Conservation (phyloP, 345 rosid species). For the Eucalyptus tenuipes region DNA sequence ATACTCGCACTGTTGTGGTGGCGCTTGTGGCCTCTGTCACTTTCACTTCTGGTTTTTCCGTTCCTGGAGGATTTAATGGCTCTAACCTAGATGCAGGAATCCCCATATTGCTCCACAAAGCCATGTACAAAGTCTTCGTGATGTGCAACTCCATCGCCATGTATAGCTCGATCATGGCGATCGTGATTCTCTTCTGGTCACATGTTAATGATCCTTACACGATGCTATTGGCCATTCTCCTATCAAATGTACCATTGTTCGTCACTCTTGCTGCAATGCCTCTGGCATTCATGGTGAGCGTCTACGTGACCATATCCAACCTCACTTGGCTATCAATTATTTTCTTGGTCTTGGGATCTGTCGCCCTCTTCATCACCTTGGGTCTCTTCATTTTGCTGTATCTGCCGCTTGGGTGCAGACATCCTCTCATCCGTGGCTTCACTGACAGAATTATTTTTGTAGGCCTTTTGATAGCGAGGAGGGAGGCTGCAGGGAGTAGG, state of each 20-base stretch:
- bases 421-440: too few species aligned
- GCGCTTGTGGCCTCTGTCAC: background rate
- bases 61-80: background rate
- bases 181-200: background rate
- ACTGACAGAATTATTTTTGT: too few species aligned
- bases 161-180: background rate
- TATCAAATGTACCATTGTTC: background rate
- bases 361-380: too few species aligned
- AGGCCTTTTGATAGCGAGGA: too few species aligned
- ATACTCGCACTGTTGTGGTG: background rate
- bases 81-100: background rate
- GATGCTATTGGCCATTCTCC: background rate
- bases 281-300: background rate
- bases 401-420: too few species aligned
- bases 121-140: background rate
- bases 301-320: too few species aligned
- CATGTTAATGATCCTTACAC: background rate
- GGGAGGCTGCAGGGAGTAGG: too few species aligned
- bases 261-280: background rate
- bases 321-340: too few species aligned
- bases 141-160: background rate
- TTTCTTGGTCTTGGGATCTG: too few species aligned
- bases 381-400: too few species aligned
- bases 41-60: background rate
- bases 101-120: background rate